phyloP scores from a whole-genome alignment of 345 rosid genomes.

The Salix brachista region DNA sequence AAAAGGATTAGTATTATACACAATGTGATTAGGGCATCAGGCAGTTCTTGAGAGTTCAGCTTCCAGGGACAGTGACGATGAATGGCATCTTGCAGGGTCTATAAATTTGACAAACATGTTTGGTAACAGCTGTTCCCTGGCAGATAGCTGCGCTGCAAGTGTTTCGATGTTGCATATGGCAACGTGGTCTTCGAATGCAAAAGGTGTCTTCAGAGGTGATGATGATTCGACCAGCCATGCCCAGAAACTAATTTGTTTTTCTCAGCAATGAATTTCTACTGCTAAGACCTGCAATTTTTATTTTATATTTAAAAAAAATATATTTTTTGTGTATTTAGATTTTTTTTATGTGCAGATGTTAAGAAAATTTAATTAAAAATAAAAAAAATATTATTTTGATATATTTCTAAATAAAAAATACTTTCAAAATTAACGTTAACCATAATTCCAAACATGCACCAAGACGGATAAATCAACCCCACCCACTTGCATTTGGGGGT shows the following conservation, averaged over 20 bases:
- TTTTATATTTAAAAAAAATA: no score
- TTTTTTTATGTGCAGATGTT: no score
- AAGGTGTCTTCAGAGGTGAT: neutral
- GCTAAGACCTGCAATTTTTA: no score
- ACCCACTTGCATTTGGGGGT: no score
- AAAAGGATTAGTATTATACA: neutral
- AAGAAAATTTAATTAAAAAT: no score
- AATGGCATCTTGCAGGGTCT: neutral
- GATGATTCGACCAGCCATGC: neutral
- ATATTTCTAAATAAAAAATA: no score
- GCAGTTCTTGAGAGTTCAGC: neutral
- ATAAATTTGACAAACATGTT: neutral
- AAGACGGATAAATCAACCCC: no score
- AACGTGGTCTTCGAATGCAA: neutral
- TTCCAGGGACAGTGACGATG: neutral
- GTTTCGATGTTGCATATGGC: neutral
- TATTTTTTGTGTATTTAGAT: no score
- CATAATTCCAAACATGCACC: no score
- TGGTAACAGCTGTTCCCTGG: neutral
- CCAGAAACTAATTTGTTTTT: neutral
- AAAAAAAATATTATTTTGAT: no score
- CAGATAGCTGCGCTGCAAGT: neutral
- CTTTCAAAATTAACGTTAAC: accelerated
- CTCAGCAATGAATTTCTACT: neutral
- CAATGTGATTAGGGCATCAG: neutral